Conservation (phyloP, 164 flowering plant genomes). For the Liriodendron chinense region DNA sequence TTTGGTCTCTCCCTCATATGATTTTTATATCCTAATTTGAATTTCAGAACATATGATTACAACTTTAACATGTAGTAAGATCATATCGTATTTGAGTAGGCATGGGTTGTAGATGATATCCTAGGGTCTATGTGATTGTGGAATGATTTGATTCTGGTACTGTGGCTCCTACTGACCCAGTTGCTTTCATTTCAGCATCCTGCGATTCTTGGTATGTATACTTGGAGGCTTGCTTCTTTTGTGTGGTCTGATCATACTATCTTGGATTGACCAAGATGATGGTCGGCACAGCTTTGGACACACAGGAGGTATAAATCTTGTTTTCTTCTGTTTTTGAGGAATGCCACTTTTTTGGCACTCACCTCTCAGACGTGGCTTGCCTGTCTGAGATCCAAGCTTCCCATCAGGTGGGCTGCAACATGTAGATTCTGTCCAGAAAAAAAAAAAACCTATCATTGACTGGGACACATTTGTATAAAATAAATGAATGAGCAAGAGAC, state of each 20-base stretch:
- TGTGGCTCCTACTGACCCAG: not conserved
- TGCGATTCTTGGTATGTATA: slow-evolving; percentile 36
- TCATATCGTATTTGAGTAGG: not conserved
- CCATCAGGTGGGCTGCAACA: not conserved
- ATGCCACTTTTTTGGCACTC: not conserved
- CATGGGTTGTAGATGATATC: not conserved
- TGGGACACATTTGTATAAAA: not conserved
- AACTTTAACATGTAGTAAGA: too few relatives aligned
- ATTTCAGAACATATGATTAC: too few relatives aligned
- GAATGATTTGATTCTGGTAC: not conserved
- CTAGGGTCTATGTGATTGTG: not conserved
- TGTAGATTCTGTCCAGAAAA: not conserved
- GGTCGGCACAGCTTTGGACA: slow-evolving; percentile 91
- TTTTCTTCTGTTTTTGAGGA: not conserved
- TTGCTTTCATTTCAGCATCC: not conserved
- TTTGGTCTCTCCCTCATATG: too few relatives aligned
- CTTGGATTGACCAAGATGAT: slow-evolving; percentile 83
- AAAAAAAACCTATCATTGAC: not conserved
- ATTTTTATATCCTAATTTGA: too few relatives aligned
- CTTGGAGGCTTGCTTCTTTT: slow-evolving; percentile 66
- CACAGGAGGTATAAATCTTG: slow-evolving; percentile 50
- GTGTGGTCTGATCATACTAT: slow-evolving; percentile 58
- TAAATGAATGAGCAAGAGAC: not conserved
- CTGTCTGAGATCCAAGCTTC: not conserved
- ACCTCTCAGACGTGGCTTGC: not conserved